phyloP scores from a whole-genome alignment of 768 basidiomycete species.

The Hemileccinum impolitum region DNA sequence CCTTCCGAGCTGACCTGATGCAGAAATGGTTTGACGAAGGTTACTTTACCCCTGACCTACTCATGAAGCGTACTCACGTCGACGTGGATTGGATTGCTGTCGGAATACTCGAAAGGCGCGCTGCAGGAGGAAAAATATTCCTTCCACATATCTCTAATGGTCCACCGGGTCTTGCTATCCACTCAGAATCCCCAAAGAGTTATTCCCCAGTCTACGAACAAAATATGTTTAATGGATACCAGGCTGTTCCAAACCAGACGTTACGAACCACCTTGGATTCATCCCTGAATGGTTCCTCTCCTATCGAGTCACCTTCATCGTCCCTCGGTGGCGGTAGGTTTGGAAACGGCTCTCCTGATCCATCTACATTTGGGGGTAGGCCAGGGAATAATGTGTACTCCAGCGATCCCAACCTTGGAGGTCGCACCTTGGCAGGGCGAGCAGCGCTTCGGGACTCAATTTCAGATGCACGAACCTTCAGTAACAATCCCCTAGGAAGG shows the following conservation, averaged over 20 bases:
- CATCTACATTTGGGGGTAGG: constrained; percentile 51
- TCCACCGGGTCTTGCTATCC: constrained; percentile 55
- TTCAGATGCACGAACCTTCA: constrained; percentile 38
- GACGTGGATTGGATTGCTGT: constrained; percentile 69
- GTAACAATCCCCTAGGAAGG: constrained; percentile 31
- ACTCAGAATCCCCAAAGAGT: constrained; percentile 48
- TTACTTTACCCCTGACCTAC: constrained; percentile 80
- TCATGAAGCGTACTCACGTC: constrained; percentile 76
- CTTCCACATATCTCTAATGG: constrained; percentile 45
- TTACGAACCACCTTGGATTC: constrained; percentile 66
- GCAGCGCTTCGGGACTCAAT: constrained; percentile 39
- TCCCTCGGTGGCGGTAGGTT: constrained; percentile 65
- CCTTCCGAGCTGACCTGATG: constrained; percentile 86
- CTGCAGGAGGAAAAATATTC: constrained; percentile 59
- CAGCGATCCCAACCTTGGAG: constrained; percentile 35
- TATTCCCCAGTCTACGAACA: constrained; percentile 37
- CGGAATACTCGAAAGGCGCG: constrained; percentile 51
- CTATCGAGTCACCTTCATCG: constrained; percentile 70
- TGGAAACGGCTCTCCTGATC: constrained; percentile 67
- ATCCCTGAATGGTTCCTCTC: constrained; percentile 50
- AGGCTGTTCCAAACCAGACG: constrained; percentile 62
- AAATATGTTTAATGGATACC: constrained; percentile 47
- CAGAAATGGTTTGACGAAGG: constrained; percentile 93
- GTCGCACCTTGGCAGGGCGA: constrained; percentile 34
- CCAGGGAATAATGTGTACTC: constrained; percentile 36